These are phyloP conservation scores for Scedosporium minutisporum DNA, from an alignment of 2,329 filamentous ascomycete species.

Conservation along the genomic window DNA sequence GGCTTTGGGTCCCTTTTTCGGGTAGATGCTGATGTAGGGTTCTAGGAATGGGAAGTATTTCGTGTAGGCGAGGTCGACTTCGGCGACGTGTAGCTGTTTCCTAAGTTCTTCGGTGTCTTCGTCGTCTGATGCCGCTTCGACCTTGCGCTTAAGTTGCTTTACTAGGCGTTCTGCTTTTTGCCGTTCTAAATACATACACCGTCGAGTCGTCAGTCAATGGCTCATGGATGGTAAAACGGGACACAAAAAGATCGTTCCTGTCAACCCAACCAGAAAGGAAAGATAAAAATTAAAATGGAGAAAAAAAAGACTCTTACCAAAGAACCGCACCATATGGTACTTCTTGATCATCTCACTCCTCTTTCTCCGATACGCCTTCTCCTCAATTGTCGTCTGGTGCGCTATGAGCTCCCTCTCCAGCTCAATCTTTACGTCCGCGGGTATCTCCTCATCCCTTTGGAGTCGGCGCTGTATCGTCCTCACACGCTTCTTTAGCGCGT, in stretches of 20 bases:
- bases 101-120: conserved; percentile 43
- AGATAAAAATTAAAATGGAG: neutral
- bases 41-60: conserved; percentile 62
- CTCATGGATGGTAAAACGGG: neutral
- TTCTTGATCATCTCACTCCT: conserved; percentile 62
- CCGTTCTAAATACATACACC: conserved; percentile 39
- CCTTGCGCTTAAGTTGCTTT: conserved; percentile 53
- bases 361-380: conserved; percentile 49
- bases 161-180: conserved; percentile 61
- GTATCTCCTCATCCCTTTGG: conserved; percentile 49
- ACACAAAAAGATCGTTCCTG: neutral
- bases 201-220: conserved; percentile 5
- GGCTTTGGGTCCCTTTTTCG: conserved; percentile 24
- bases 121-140: conserved; percentile 36
- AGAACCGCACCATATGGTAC: conserved; percentile 79
- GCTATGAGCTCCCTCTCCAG: conserved; percentile 63
- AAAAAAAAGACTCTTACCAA: conserved; percentile 44
- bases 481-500: conserved; percentile 61
- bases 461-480: conserved; percentile 61
- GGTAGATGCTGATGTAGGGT: conserved; percentile 58
- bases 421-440: conserved; percentile 57
- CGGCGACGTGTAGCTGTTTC: conserved; percentile 52
- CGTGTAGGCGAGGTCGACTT: conserved; percentile 69
- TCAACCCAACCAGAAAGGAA: neutral
- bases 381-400: conserved; percentile 53